These are phyloP conservation scores for Phytophthora macrochlamydospora DNA, from an alignment of 352 stramenopile genomes.

Conservation along the genomic window DNA sequence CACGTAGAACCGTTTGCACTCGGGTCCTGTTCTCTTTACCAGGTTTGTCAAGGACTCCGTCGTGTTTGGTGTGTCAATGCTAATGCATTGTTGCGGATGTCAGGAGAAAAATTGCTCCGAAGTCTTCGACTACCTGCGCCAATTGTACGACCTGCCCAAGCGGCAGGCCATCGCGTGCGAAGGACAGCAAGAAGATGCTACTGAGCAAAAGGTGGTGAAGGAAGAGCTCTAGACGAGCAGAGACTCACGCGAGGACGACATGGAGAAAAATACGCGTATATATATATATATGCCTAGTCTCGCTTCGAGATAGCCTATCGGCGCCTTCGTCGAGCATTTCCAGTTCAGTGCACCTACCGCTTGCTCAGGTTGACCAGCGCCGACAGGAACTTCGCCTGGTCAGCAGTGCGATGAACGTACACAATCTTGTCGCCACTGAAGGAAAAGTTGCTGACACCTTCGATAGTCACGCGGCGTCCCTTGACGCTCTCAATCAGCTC, in stretches of 20 bases:
- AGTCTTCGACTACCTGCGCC: slow-evolving; percentile 68
- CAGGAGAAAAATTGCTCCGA: slow-evolving; percentile 64
- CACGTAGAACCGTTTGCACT: slow-evolving; percentile 70
- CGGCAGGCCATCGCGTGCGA: slow-evolving; percentile 37
- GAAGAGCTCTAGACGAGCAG: slow-evolving; percentile 51
- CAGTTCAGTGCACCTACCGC: slow-evolving; percentile 35
- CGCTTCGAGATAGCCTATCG: slow-evolving; percentile 4
- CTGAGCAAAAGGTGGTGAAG: slow-evolving; percentile 29
- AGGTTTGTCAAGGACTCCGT: slow-evolving; percentile 33
- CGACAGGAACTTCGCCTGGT: slow-evolving; percentile 89
- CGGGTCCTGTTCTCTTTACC: slow-evolving; percentile 52
- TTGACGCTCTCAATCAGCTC: slow-evolving; percentile 87
- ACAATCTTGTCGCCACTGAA: slow-evolving; percentile 90
- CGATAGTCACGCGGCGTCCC: slow-evolving; percentile 77
- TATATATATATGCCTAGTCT: slow-evolving; percentile 33
- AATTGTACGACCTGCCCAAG: slow-evolving; percentile 55
- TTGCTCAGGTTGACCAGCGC: slow-evolving; percentile 81
- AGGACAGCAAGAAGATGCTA: slow-evolving; percentile 4
- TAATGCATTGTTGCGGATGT: neutral
- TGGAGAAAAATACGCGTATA: slow-evolving; percentile 19
- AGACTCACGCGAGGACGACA: slow-evolving; percentile 1
- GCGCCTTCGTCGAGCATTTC: slow-evolving; percentile 1
- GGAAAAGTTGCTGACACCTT: slow-evolving; percentile 89
- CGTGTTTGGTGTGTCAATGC: slow-evolving; percentile 4
- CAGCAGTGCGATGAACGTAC: slow-evolving; percentile 87